Evolutionary conservation across 176 grass and related monocot species (phyloP).

Genomic region (Secale cereale): DNA sequence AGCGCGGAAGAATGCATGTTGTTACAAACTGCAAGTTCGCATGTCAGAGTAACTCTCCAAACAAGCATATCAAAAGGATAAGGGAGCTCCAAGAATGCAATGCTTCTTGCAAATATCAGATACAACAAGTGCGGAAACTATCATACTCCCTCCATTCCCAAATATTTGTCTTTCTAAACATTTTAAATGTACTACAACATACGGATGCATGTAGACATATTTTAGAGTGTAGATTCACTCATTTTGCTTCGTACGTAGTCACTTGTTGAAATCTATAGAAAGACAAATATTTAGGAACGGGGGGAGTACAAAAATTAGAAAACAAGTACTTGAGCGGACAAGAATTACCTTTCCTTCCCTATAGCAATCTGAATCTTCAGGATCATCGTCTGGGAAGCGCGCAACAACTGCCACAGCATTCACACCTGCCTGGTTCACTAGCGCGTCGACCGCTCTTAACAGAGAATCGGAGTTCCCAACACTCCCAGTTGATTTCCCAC

Average conservation of each 20-base stretch:
- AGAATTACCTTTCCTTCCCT: slow-evolving; percentile 67
- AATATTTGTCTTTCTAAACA: too few relatives aligned
- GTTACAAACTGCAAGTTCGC: too few relatives aligned
- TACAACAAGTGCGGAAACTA: neutral
- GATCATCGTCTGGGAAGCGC: slow-evolving; percentile 84
- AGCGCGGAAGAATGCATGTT: too few relatives aligned
- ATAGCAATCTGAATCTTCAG: slow-evolving; percentile 63
- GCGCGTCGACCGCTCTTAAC: slow-evolving; percentile 58
- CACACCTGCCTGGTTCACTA: slow-evolving; percentile 55
- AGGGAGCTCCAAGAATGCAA: neutral
- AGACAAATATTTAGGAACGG: too few relatives aligned
- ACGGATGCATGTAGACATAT: too few relatives aligned
- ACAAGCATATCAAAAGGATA: neutral
- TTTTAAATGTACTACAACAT: too few relatives aligned
- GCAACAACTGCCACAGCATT: slow-evolving; percentile 83
- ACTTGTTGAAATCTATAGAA: too few relatives aligned
- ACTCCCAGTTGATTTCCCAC: slow-evolving; percentile 82
- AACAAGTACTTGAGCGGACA: neutral
- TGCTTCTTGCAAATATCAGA: neutral
- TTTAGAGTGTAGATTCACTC: too few relatives aligned
- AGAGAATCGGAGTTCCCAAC: slow-evolving; percentile 67
- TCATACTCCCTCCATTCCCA: too few relatives aligned
- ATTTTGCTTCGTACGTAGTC: too few relatives aligned
- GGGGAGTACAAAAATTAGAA: neutral
- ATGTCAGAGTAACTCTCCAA: too few relatives aligned